phyloP scores from a whole-genome alignment of 352 stramenopile species.

The Pythium coloratum region DNA sequence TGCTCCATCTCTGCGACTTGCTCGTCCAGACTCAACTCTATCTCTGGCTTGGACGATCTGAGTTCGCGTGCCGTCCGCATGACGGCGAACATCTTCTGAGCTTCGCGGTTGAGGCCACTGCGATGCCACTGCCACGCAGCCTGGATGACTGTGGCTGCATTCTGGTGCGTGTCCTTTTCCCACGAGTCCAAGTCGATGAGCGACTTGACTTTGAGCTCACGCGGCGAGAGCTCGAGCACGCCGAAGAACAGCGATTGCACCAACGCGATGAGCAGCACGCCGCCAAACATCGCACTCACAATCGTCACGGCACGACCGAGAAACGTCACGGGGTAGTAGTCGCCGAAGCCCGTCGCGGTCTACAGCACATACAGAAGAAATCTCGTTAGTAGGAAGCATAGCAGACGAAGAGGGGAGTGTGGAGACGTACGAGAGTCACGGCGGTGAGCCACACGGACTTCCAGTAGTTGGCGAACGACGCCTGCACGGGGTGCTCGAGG shows the following conservation, averaged over 20 bases:
- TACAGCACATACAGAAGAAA: conserved; percentile 30
- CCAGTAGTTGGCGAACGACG: conserved; percentile 68
- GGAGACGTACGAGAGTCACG: conserved; percentile 57
- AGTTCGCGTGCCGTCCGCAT: conserved; percentile 35
- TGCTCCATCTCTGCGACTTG: conserved; percentile 49
- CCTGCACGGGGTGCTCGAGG: conserved; percentile 62
- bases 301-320: conserved; percentile 57
- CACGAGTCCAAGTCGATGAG: conserved; percentile 65
- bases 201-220: conserved; percentile 62
- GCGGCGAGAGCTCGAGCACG: conserved; percentile 63
- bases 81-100: conserved; percentile 29
- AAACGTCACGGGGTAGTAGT: conserved; percentile 74
- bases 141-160: conserved; percentile 48
- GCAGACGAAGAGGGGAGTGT: neutral
- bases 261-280: conserved; percentile 65
- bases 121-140: conserved; percentile 37
- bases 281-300: conserved; percentile 68
- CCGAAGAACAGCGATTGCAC: conserved; percentile 80
- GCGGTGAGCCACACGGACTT: conserved; percentile 69
- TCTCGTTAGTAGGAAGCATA: neutral
- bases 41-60: conserved; percentile 32
- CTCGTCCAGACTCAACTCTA: conserved; percentile 44
- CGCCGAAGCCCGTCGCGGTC: conserved; percentile 69
- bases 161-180: conserved; percentile 46
- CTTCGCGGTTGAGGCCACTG: neutral